Percentiles rank a stretch among this genome's conserved stretches.
These are phyloP conservation scores for Cladophialophora chaetospira DNA, from an alignment of 2,329 filamentous ascomycete genomes.

Conservation along the genomic window DNA sequence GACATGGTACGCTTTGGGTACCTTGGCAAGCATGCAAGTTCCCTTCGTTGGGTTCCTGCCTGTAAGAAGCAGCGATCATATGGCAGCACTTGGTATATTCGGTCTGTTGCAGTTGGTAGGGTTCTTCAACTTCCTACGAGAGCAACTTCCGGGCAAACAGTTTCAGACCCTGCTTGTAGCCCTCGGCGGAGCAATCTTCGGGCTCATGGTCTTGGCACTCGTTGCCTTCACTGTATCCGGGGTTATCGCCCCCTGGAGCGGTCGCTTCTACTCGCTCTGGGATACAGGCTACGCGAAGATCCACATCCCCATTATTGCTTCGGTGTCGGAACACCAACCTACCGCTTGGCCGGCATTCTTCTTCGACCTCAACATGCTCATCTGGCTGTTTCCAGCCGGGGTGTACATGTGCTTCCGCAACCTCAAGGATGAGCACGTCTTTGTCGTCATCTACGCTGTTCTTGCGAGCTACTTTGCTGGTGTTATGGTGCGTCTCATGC, in stretches of 20 bases:
- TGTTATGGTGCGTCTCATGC: conserved; percentile 99
- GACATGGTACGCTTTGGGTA: conserved; percentile 96
- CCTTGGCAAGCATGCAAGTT: conserved; percentile 97
- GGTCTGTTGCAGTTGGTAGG: conserved; percentile 91
- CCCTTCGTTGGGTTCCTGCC: conserved; percentile 97
- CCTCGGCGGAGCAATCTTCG: conserved; percentile 73
- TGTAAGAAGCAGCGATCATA: conserved; percentile 96
- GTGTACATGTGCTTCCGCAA: conserved; percentile 98
- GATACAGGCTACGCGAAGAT: conserved; percentile 99
- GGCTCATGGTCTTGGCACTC: conserved; percentile 72
- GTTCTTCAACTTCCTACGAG: conserved; percentile 86
- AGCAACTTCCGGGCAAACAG: conserved; percentile 86
- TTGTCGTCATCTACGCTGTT: conserved; percentile 95
- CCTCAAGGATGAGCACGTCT: conserved; percentile 93
- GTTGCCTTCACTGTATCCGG: conserved; percentile 80
- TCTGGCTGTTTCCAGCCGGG: conserved; percentile 98
- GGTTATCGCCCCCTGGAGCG: conserved; percentile 95
- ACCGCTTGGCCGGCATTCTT: conserved; percentile 99
- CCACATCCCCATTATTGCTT: conserved; percentile 98
- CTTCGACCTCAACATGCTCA: conserved; percentile 96
- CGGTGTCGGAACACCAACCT: conserved; percentile 98
- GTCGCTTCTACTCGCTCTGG: conserved; percentile 98
- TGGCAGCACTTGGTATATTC: conserved; percentile 94
- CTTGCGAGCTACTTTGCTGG: conserved; percentile 97
- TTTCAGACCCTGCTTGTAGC: conserved; percentile 87